These are phyloP conservation scores for Datura wrightii DNA, from an alignment of 257 asterid genomes.

Conservation along the genomic window DNA sequence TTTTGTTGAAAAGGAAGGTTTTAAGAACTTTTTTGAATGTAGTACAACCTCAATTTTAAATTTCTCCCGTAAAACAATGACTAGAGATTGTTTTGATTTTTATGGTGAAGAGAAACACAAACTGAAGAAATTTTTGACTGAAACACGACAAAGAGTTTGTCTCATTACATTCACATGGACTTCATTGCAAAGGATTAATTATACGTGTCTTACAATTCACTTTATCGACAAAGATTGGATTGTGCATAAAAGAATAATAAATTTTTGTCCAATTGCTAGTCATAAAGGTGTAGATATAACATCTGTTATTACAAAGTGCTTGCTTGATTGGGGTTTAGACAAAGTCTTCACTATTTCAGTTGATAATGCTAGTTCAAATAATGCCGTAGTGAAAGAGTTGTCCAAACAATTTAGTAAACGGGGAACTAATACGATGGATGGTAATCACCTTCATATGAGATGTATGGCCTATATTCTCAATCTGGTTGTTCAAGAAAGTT, in stretches of 20 bases:
- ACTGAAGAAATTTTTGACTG: not conserved
- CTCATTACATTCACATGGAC: slow-evolving; percentile 9
- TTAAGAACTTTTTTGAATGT: not conserved
- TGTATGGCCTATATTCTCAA: no score
- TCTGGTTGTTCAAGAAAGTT: no score
- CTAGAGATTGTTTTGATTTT: slow-evolving; percentile 3
- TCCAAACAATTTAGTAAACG: no score
- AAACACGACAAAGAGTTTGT: not conserved
- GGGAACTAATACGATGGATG: no score
- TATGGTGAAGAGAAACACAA: not conserved
- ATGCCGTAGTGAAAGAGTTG: no score
- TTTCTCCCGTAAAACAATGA: not conserved
- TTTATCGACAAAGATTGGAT: not conserved
- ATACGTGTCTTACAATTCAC: slow-evolving; percentile 10
- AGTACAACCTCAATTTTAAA: not conserved
- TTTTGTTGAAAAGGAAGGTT: not conserved
- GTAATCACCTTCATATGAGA: no score
- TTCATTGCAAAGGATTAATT: slow-evolving; percentile 14
- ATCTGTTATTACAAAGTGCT: no score
- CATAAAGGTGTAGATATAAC: not conserved
- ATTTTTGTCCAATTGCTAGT: slow-evolving; percentile 19
- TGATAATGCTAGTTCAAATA: no score
- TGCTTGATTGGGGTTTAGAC: no score
- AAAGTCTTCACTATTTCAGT: no score
- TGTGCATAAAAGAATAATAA: no score